These are phyloP conservation scores for Plasmodium gonderi DNA, from an alignment of 169 alveolate genomes.

Conservation along the genomic window DNA sequence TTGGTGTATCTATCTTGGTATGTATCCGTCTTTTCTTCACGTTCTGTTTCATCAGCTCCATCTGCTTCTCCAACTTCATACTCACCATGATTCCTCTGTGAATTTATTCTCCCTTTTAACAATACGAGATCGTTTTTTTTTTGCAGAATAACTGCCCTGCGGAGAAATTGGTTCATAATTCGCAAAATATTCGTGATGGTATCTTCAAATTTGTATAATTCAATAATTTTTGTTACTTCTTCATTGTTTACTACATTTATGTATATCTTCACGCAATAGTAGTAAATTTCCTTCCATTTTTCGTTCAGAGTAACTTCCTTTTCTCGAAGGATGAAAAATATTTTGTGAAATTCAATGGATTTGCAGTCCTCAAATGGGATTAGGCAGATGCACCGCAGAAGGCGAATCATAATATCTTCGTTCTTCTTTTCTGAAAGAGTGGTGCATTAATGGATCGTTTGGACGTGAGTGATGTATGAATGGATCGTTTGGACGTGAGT, in stretches of 20 bases:
- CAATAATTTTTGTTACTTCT: slow-evolving; percentile 19
- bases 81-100: background rate
- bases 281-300: slow-evolving; percentile 63
- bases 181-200: slow-evolving; percentile 21
- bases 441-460: background rate
- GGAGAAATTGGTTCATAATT: slow-evolving; percentile 37
- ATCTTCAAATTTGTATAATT: slow-evolving; percentile 25
- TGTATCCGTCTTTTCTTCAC: no score
- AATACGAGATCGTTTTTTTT: background rate
- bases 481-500: no score
- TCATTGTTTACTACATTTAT: slow-evolving; percentile 45
- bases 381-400: slow-evolving; percentile 34
- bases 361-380: slow-evolving; percentile 54
- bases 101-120: background rate
- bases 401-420: slow-evolving; percentile 17
- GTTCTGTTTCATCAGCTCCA: no score
- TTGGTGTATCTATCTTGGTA: background rate
- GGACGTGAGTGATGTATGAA: background rate
- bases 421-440: slow-evolving; percentile 23
- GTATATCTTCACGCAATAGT: slow-evolving; percentile 52
- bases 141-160: slow-evolving; percentile 2
- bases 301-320: slow-evolving; percentile 21
- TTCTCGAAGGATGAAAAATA: slow-evolving; percentile 50
- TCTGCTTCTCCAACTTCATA: background rate
- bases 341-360: slow-evolving; percentile 50